Percentiles rank a stretch among this genome's conserved stretches.
These are phyloP conservation scores for Cyclocybe aegerita DNA, from an alignment of 768 basidiomycete species.

Conservation along the genomic window DNA sequence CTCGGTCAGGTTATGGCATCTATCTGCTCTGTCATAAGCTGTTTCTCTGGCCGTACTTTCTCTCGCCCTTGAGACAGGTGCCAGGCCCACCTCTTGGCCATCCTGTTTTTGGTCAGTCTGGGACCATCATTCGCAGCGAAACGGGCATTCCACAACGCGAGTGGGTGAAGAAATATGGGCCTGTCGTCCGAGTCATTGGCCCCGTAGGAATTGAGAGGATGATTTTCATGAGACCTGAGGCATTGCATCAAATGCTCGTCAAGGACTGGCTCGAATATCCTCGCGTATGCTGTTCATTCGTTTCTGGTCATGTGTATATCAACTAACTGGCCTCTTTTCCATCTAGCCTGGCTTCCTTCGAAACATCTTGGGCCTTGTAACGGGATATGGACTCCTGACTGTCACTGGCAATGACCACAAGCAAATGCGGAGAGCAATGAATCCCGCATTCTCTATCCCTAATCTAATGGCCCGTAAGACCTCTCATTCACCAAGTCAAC, in stretches of 20 bases:
- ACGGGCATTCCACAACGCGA: conserved; percentile 38
- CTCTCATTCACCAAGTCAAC: not conserved
- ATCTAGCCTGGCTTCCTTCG: conserved; percentile 42
- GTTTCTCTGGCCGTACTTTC: conserved; percentile 26
- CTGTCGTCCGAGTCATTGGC: conserved; percentile 10
- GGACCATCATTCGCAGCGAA: conserved; percentile 35
- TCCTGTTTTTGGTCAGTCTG: conserved; percentile 35
- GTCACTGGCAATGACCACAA: conserved; percentile 49
- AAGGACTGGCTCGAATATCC: conserved; percentile 40
- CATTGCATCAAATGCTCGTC: conserved; percentile 26
- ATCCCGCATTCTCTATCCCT: conserved; percentile 49
- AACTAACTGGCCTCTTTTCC: not conserved
- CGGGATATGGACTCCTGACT: conserved; percentile 47
- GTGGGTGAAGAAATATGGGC: conserved; percentile 41
- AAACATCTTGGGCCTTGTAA: conserved; percentile 38
- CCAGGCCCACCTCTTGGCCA: conserved; percentile 28
- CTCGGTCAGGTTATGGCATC: conserved; percentile 7
- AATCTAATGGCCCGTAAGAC: conserved; percentile 23
- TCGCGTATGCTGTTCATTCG: conserved; percentile 22
- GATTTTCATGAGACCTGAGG: too few relatives aligned
- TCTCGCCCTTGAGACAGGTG: conserved; percentile 28
- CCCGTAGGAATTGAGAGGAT: too few relatives aligned
- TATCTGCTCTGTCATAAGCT: conserved; percentile 21
- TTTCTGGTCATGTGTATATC: too few relatives aligned
- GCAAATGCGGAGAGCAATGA: conserved; percentile 50